Evolutionary conservation across 257 asterid species (phyloP).

Genomic region (Linaria vulgaris): DNA sequence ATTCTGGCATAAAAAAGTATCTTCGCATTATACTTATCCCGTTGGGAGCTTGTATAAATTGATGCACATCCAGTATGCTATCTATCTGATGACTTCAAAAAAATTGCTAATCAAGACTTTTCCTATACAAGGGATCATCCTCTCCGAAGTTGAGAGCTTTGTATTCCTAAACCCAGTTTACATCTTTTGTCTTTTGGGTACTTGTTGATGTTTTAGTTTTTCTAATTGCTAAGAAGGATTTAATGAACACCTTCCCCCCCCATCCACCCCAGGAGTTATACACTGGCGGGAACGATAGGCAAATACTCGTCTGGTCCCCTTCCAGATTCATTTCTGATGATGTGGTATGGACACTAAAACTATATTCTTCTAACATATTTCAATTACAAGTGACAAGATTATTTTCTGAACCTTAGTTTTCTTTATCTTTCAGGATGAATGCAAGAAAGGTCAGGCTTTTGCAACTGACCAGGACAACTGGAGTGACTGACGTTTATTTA

Average conservation of each 20-base stretch:
- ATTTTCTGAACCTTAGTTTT: conserved; percentile 6
- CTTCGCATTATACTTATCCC: too few relatives aligned
- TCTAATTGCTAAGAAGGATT: too few relatives aligned
- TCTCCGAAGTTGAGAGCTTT: too few relatives aligned
- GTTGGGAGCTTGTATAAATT: too few relatives aligned
- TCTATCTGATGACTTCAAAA: too few relatives aligned
- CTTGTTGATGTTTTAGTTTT: background rate
- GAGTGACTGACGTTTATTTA: conserved; percentile 66
- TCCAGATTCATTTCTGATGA: conserved; percentile 44
- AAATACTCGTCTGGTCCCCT: conserved; percentile 95
- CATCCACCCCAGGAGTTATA: conserved; percentile 90
- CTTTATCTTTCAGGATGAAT: conserved; percentile 51
- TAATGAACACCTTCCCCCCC: too few relatives aligned
- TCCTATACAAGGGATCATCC: too few relatives aligned
- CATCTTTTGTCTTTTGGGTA: background rate
- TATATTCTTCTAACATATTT: background rate
- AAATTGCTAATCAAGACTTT: too few relatives aligned
- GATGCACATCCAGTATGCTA: too few relatives aligned
- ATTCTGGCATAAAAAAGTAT: too few relatives aligned
- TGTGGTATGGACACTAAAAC: conserved; percentile 40
- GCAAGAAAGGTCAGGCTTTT: conserved; percentile 43
- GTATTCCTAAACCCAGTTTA: too few relatives aligned
- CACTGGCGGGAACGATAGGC: conserved; percentile 77
- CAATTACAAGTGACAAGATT: background rate
- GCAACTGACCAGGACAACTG: conserved; percentile 72